A percentile compares a stretch with the other conserved stretches of the same genome.
These are phyloP conservation scores for Termitomyces sp. DNA, from an alignment of 768 basidiomycete species.

Conservation along the genomic window DNA sequence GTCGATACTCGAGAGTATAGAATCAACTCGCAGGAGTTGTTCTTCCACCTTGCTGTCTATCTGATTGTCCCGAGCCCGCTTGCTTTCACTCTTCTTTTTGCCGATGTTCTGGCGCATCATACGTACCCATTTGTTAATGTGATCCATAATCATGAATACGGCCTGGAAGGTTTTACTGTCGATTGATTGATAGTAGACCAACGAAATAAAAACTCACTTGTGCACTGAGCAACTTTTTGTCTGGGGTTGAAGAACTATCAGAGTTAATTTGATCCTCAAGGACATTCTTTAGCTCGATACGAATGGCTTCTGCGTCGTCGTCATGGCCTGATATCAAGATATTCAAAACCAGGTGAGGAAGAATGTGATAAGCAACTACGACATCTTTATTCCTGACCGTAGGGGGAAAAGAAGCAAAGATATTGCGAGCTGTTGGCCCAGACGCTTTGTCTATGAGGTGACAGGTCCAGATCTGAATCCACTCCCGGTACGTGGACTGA, in stretches of 20 bases:
- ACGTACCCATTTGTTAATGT: slow-evolving; percentile 86
- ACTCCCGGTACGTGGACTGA: slow-evolving; percentile 85
- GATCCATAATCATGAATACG: slow-evolving; percentile 92
- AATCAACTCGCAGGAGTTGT: slow-evolving; percentile 70
- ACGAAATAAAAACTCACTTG: slow-evolving; percentile 51
- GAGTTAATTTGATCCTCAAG: slow-evolving; percentile 80
- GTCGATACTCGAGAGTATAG: slow-evolving; percentile 77
- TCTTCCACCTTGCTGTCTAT: slow-evolving; percentile 38
- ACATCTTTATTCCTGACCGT: slow-evolving; percentile 86
- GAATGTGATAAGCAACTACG: slow-evolving; percentile 83
- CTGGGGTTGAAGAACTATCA: slow-evolving; percentile 50
- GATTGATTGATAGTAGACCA: background rate
- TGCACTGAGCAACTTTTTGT: slow-evolving; percentile 89
- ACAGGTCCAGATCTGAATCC: slow-evolving; percentile 88
- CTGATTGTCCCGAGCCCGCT: slow-evolving; percentile 38
- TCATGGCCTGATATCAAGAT: slow-evolving; percentile 73
- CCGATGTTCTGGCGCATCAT: slow-evolving; percentile 61
- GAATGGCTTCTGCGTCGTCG: slow-evolving; percentile 56
- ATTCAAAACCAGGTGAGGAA: slow-evolving; percentile 89
- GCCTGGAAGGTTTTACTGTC: slow-evolving; percentile 41
- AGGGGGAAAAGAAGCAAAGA: slow-evolving; percentile 77
- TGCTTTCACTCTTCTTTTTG: slow-evolving; percentile 41
- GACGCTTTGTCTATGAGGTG: slow-evolving; percentile 69
- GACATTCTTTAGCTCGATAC: slow-evolving; percentile 71
- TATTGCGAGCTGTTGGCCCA: slow-evolving; percentile 47